These are phyloP conservation scores for Rhododendron kiyosumense DNA, from an alignment of 148 eudicot genomes.

Conservation along the genomic window DNA sequence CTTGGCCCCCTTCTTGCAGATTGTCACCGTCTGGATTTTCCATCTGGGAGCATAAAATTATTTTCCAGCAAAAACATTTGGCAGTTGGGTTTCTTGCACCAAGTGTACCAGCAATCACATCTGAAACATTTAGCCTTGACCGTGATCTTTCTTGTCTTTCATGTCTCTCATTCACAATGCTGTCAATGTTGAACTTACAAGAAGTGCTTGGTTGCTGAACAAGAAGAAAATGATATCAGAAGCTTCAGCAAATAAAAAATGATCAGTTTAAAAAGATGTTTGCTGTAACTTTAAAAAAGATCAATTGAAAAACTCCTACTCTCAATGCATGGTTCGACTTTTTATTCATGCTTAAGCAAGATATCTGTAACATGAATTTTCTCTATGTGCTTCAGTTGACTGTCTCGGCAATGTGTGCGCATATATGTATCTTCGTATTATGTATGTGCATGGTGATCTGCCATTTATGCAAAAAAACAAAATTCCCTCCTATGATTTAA, in stretches of 20 bases:
- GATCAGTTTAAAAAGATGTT: neutral
- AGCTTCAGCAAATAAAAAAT: slow-evolving; percentile 1
- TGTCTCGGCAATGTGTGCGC: neutral
- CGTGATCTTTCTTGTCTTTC: slow-evolving; percentile 57
- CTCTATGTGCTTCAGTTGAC: neutral
- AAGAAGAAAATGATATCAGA: slow-evolving; percentile 15
- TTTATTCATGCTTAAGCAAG: neutral
- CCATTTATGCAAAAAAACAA: neutral
- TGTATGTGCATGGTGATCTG: neutral
- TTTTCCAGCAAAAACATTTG: slow-evolving; percentile 86
- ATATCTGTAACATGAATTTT: neutral
- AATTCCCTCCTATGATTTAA: neutral
- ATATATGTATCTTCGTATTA: neutral
- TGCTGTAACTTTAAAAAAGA: slow-evolving; percentile 4
- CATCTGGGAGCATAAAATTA: slow-evolving; percentile 38
- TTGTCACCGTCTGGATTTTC: slow-evolving; percentile 14
- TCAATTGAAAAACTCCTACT: neutral
- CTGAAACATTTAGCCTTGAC: slow-evolving; percentile 73
- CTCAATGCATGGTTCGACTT: neutral
- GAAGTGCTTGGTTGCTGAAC: slow-evolving; percentile 41
- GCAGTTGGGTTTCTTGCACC: slow-evolving; percentile 42
- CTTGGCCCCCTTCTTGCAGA: slow-evolving; percentile 15
- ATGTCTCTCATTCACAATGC: slow-evolving; percentile 49
- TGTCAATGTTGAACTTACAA: slow-evolving; percentile 54
- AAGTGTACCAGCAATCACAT: slow-evolving; percentile 56